Percentiles rank a stretch among this genome's conserved stretches.
These are phyloP conservation scores for Beauveria scarabaeidicola DNA, from an alignment of 2,329 filamentous ascomycete genomes.

Conservation along the genomic window DNA sequence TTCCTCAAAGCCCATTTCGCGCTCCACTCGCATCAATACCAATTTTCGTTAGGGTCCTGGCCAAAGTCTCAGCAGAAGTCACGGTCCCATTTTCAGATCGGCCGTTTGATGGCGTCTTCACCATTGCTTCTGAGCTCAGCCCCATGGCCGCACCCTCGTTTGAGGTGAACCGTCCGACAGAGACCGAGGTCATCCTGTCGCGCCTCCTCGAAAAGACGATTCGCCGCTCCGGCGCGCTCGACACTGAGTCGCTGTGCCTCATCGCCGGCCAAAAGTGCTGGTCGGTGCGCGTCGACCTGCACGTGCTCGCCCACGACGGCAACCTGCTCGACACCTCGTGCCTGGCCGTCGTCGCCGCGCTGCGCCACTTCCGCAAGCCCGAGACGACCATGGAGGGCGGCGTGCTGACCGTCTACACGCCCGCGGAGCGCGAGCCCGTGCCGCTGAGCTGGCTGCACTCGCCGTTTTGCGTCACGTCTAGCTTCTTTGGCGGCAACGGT, in stretches of 20 bases:
- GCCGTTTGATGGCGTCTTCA: conserved; percentile 92
- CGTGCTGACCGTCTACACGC: conserved; percentile 72
- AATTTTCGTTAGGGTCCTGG: conserved; percentile 56
- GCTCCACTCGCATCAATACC: conserved; percentile 5
- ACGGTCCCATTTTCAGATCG: conserved; percentile 78
- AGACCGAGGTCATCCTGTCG: conserved; percentile 77
- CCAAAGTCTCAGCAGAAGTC: conserved; percentile 81
- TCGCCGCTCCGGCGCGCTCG: conserved; percentile 81
- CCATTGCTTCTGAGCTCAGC: conserved; percentile 81
- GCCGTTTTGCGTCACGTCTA: conserved; percentile 85
- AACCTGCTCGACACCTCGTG: conserved; percentile 82
- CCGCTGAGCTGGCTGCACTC: conserved; percentile 85
- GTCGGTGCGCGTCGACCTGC: conserved; percentile 82
- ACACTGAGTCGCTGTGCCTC: conserved; percentile 93
- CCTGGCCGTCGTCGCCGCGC: conserved; percentile 75
- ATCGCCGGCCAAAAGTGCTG: conserved; percentile 87
- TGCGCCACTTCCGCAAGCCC: conserved; percentile 85
- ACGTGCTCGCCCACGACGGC: conserved; percentile 85
- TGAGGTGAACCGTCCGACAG: conserved; percentile 74
- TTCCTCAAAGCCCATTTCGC: neutral
- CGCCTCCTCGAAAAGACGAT: conserved; percentile 90
- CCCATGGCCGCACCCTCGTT: conserved; percentile 89
- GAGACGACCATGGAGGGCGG: conserved; percentile 84
- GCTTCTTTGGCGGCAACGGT: conserved; percentile 67
- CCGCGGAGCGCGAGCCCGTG: conserved; percentile 81